These are phyloP conservation scores for Emericellopsis cladophorae DNA, from an alignment of 2,329 filamentous ascomycete species.

Conservation along the genomic window DNA sequence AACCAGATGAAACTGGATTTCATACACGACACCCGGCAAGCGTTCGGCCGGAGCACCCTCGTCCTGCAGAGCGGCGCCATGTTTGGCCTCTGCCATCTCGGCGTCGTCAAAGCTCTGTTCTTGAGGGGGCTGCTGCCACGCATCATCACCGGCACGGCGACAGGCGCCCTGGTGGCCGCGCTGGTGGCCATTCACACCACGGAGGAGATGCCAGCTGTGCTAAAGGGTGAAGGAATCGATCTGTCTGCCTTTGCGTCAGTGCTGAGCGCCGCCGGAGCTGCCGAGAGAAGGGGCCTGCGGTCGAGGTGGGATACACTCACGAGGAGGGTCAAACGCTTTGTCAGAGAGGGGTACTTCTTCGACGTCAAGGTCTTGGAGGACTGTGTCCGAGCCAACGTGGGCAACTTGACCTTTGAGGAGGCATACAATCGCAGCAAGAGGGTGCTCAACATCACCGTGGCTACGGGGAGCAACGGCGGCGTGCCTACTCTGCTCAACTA, in stretches of 20 bases:
- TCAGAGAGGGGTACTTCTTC: constrained; percentile 68
- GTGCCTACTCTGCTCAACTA: constrained; percentile 84
- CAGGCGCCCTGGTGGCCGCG: constrained; percentile 79
- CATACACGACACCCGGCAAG: constrained; percentile 75
- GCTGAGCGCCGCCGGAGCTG: constrained; percentile 10
- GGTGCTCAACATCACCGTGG: constrained; percentile 84
- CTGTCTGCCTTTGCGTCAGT: constrained; percentile 59
- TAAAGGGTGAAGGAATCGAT: constrained; percentile 72
- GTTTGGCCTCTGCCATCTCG: constrained; percentile 81
- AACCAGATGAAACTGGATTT: constrained; percentile 75
- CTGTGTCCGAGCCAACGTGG: constrained; percentile 74
- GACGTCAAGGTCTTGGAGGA: constrained; percentile 74
- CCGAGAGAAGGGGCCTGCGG: constrained; percentile 18
- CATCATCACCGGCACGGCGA: constrained; percentile 85
- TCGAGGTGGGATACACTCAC: constrained; percentile 45
- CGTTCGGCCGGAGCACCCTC: constrained; percentile 75
- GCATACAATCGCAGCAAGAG: constrained; percentile 77
- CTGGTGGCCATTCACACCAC: constrained; percentile 80
- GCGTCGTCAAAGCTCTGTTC: constrained; percentile 80
- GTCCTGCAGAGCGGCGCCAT: constrained; percentile 85
- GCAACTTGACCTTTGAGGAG: constrained; percentile 86
- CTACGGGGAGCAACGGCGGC: constrained; percentile 59
- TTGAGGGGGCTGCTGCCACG: constrained; percentile 69
- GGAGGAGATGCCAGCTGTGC: constrained; percentile 65
- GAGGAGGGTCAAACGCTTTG: constrained; percentile 56